Evolutionary conservation across 495 filamentous ascomycete genomes (phyloP).

Genomic region (Neurospora tetrasperma): DNA sequence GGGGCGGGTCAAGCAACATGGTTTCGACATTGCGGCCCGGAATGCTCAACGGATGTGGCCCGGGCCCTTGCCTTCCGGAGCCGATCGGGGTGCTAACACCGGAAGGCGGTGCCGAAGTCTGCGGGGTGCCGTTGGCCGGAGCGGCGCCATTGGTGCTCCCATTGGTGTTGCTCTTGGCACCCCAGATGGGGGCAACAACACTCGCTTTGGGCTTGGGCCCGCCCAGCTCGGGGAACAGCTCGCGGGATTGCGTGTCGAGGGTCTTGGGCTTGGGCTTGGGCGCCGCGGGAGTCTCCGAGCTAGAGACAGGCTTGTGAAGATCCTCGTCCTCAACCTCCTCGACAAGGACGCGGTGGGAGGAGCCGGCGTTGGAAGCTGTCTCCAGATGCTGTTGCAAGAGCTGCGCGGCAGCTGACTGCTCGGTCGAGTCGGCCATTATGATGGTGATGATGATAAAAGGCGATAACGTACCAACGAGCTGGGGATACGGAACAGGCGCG

Average conservation of each 20-base stretch:
- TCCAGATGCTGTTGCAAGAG: constrained; percentile 60
- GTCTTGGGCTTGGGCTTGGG: constrained; percentile 54
- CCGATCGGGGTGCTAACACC: constrained; percentile 48
- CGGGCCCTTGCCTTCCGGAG: constrained; percentile 33
- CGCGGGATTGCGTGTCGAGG: constrained; percentile 76
- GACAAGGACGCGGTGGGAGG: constrained; percentile 56
- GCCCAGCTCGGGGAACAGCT: constrained; percentile 82
- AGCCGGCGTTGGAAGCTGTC: constrained; percentile 31
- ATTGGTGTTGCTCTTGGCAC: constrained; percentile 34
- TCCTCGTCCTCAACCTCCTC: constrained; percentile 78
- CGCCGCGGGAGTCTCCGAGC: constrained; percentile 30
- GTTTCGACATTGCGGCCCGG: constrained; percentile 71
- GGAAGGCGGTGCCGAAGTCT: constrained; percentile 48
- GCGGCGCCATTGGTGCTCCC: constrained; percentile 51
- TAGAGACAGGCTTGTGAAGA: constrained; percentile 34
- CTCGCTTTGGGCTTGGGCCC: constrained; percentile 53
- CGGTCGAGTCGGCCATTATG: constrained; percentile 24
- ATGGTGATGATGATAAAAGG: constrained; percentile 2
- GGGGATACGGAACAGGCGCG: neutral
- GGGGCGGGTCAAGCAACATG: constrained; percentile 56
- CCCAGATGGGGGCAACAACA: constrained; percentile 50
- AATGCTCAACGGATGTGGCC: constrained; percentile 53
- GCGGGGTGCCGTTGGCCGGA: constrained; percentile 39
- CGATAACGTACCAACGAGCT: neutral
- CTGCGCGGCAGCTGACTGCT: constrained; percentile 56